phyloP scores from a whole-genome alignment of 257 asterid genomes.

The Solanum medicagineum region DNA sequence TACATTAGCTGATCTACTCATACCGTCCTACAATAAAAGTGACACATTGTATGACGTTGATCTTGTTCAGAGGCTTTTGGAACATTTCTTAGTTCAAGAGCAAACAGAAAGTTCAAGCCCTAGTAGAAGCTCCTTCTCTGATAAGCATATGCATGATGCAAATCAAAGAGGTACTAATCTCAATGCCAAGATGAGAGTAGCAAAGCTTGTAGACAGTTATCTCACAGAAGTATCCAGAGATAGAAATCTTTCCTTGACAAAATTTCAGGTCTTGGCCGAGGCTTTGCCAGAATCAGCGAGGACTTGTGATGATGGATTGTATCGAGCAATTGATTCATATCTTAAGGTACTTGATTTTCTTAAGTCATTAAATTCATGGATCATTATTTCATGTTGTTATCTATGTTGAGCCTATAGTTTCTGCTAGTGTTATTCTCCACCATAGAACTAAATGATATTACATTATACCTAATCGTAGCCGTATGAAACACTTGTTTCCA shows the following conservation, averaged over 20 bases:
- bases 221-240: conserved; percentile 91
- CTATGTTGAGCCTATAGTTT: not conserved
- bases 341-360: conserved; percentile 52
- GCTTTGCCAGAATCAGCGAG: conserved; percentile 87
- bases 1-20: conserved; percentile 50
- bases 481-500: not conserved
- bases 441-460: not conserved
- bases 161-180: conserved; percentile 28
- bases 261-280: conserved; percentile 86
- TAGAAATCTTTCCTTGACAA: conserved; percentile 52
- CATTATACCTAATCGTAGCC: not conserved
- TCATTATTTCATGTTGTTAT: not conserved
- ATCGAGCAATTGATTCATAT: conserved; percentile 86
- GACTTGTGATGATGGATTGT: conserved; percentile 81
- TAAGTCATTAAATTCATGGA: not conserved
- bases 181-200: conserved; percentile 83
- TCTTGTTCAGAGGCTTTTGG: conserved; percentile 81
- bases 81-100: conserved; percentile 87
- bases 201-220: conserved; percentile 80
- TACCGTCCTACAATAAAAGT: conserved; percentile 50
- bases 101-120: conserved; percentile 70
- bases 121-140: conserved; percentile 41
- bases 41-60: conserved; percentile 75
- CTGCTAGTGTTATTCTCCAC: not conserved
- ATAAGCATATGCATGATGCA: conserved; percentile 31